A percentile compares a stretch with the other conserved stretches of the same genome.
Conservation (phyloP, 2,329 filamentous ascomycete species). For the Trichothecium sympodiale region DNA sequence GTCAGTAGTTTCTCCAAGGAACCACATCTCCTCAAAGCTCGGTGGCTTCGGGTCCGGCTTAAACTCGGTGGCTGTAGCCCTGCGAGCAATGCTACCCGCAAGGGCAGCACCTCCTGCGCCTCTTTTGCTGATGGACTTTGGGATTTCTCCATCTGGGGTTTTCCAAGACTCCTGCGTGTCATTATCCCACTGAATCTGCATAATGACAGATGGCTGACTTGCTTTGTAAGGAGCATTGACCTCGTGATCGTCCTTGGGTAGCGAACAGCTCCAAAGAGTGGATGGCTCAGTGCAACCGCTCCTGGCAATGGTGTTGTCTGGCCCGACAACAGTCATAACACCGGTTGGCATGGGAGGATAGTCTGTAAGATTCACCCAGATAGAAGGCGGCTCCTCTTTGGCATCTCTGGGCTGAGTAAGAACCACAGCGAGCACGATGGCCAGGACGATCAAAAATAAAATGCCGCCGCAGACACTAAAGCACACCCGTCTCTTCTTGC, state of each 20-base stretch:
- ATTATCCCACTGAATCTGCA: conserved; percentile 68
- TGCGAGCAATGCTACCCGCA: conserved; percentile 12
- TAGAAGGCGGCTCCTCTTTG: conserved; percentile 23
- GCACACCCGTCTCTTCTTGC: conserved; percentile 51
- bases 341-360: conserved; percentile 84
- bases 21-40: conserved; percentile 59
- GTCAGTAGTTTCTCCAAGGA: conserved; percentile 81
- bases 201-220: conserved; percentile 65
- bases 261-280: conserved; percentile 75
- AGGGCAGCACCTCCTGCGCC: conserved; percentile 12
- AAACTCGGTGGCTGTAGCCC: conserved; percentile 19
- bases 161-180: conserved; percentile 41
- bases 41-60: conserved; percentile 46
- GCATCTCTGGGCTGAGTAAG: conserved; percentile 24
- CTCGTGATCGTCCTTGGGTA: conserved; percentile 68
- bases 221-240: conserved; percentile 50
- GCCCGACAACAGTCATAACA: conserved; percentile 64
- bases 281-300: conserved; percentile 60
- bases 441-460: conserved; percentile 43
- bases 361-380: conserved; percentile 75
- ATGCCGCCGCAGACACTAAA: conserved; percentile 38
- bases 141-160: conserved; percentile 24
- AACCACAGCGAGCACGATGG: conserved; percentile 46
- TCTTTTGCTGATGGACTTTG: conserved; percentile 15
- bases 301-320: conserved; percentile 52